Evolutionary conservation across 2,329 filamentous ascomycete species (phyloP), one percentile per base, ranked within the genome.

Genomic region (Colletotrichum costaricense): DNA sequence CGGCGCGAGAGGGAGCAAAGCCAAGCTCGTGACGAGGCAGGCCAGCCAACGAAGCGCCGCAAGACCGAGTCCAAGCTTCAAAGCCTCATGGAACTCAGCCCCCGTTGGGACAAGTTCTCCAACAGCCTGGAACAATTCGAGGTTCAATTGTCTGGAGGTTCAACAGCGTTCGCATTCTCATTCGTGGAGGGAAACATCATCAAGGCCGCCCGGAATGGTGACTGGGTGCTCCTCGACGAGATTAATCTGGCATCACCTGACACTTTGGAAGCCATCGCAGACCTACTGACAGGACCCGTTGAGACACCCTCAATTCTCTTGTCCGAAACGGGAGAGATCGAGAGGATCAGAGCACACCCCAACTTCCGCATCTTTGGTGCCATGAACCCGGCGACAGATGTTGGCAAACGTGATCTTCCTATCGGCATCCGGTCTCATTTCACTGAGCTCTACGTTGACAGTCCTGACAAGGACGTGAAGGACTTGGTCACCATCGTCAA

Each of bases 331-430:
- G 97, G 97, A 49, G 95, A 97, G 77, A 94, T 98, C 56, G 95
- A 98, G 81, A 91, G 95, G 76, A 92, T 99, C 46, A 89, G 92
- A 74, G 97, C 95, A 0, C 96, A 99, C 81, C 93, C 95, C 0
- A 92, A 98, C 76, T 99, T 99, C 81, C 92, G 97, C 52, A 94
- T 99, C 16, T 99, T 99, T 80, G 97, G 94, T 64, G 97, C 97
- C 33, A 99, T 99, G 97, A 99, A 99, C 79, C 97, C 97, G 35
- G 97, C 97, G 5, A 99, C 97, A 3, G 97, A 99, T 84, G 92
- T 98, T 69, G 97, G 97, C 74, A 99, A 99, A 84, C 93, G 96
- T 69, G 97, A 99, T 81, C 86, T 99, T 19, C 95, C 96, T 0
- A 91, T 94, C 67, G 95, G 96, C 1, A 91, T 98, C 56, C 89